phyloP scores from a whole-genome alignment of 345 rosid species.

The Aethionema arabicum region DNA sequence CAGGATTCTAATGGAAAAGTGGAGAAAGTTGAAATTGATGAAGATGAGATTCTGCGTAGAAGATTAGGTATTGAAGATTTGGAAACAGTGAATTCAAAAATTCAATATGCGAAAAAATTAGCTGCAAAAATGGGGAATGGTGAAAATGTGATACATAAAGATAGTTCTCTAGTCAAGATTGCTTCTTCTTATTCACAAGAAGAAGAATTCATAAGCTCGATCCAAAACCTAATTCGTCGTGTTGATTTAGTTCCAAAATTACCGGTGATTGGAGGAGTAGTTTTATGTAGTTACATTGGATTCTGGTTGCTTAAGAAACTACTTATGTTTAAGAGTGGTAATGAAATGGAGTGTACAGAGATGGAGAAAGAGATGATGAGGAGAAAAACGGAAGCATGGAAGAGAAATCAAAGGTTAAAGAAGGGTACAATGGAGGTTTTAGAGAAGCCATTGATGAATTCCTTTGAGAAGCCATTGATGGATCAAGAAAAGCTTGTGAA shows the following conservation, averaged over 20 bases:
- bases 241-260: constrained; percentile 45
- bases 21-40: constrained; percentile 54
- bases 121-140: constrained; percentile 71
- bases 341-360: constrained; percentile 46
- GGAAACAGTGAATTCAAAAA: constrained; percentile 41
- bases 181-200: constrained; percentile 40
- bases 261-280: constrained; percentile 46
- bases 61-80: constrained; percentile 38
- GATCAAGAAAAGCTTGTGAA: constrained; percentile 55
- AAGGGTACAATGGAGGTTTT: constrained; percentile 55
- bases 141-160: constrained; percentile 54
- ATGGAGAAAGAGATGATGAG: constrained; percentile 89
- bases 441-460: constrained; percentile 27
- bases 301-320: constrained; percentile 54
- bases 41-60: constrained; percentile 56
- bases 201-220: constrained; percentile 40
- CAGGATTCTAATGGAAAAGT: constrained; percentile 57
- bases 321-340: constrained; percentile 35
- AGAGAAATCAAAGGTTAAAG: constrained; percentile 50
- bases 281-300: constrained; percentile 52
- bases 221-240: constrained; percentile 36
- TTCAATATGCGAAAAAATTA: constrained; percentile 53
- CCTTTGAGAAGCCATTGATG: constrained; percentile 56
- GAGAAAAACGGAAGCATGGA: constrained; percentile 70
- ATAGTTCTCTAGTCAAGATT: constrained; percentile 66